phyloP scores from a whole-genome alignment of 495 filamentous ascomycete species.

The Tetracladium setigerum region DNA sequence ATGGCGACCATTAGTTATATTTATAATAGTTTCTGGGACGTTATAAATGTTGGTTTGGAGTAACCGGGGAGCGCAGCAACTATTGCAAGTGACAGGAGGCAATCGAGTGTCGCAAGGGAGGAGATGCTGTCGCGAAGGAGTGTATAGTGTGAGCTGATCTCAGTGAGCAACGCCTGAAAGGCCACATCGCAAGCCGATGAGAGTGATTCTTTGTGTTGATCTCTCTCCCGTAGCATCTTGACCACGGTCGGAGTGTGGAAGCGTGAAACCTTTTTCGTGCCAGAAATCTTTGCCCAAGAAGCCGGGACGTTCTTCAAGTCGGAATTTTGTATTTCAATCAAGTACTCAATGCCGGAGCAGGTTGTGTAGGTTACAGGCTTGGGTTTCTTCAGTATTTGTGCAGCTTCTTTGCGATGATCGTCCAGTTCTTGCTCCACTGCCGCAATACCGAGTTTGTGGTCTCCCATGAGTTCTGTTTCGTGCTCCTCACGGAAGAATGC shows the following conservation, averaged over 20 bases:
- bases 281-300: slow-evolving; percentile 88
- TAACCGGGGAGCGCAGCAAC: slow-evolving; percentile 86
- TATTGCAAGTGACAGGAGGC: slow-evolving; percentile 75
- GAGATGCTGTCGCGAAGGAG: slow-evolving; percentile 80
- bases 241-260: slow-evolving; percentile 94
- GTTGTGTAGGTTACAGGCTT: slow-evolving; percentile 66
- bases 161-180: slow-evolving; percentile 57
- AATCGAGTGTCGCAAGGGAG: slow-evolving; percentile 82
- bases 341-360: slow-evolving; percentile 84
- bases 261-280: slow-evolving; percentile 85
- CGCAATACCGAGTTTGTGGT: slow-evolving; percentile 87
- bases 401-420: slow-evolving; percentile 64
- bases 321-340: slow-evolving; percentile 81
- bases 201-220: slow-evolving; percentile 90
- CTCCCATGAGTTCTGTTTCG: slow-evolving; percentile 77
- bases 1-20: slow-evolving; percentile 73
- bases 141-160: slow-evolving; percentile 78
- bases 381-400: slow-evolving; percentile 59
- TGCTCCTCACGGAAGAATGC: slow-evolving; percentile 81
- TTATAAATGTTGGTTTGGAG: slow-evolving; percentile 69
- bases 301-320: slow-evolving; percentile 81
- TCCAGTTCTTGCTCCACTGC: slow-evolving; percentile 82
- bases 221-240: slow-evolving; percentile 73
- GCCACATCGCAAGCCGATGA: slow-evolving; percentile 90
- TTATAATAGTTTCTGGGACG: slow-evolving; percentile 45